Conservation (phyloP, 2,329 filamentous ascomycete genomes). For the Chaetothyriales sp. region DNA sequence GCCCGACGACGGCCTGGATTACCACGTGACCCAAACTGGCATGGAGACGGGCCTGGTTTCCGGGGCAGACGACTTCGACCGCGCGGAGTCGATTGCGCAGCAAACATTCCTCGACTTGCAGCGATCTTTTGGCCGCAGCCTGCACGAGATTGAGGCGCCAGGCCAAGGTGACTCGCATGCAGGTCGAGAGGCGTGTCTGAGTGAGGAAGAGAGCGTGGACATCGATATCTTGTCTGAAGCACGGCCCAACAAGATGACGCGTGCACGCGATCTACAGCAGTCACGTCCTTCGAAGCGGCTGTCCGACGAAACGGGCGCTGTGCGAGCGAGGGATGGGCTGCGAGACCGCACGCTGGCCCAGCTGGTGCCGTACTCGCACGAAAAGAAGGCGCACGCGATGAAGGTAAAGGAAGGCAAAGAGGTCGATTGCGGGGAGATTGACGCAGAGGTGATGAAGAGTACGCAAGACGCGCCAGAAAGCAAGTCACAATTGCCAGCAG, state of each 20-base stretch:
- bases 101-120: not conserved
- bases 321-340: not conserved
- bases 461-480: not conserved
- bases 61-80: not conserved
- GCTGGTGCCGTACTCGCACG: not conserved
- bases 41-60: not conserved
- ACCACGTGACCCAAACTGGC: not conserved
- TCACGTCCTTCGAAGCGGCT: not conserved
- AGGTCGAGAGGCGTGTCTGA: not conserved
- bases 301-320: not conserved
- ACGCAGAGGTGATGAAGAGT: not conserved
- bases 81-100: not conserved
- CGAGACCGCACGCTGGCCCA: not conserved
- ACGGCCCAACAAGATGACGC: not conserved
- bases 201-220: not conserved
- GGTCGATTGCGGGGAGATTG: slow-evolving; percentile 18
- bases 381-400: slow-evolving; percentile 13
- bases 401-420: slow-evolving; percentile 20
- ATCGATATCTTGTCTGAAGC: not conserved
- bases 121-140: not conserved
- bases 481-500: not conserved
- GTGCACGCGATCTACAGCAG: not conserved
- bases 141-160: not conserved
- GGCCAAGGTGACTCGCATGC: not conserved
- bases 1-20: not conserved